Evolutionary conservation across 2,329 filamentous ascomycete genomes (phyloP).

Genomic region (Fusarium sp.): DNA sequence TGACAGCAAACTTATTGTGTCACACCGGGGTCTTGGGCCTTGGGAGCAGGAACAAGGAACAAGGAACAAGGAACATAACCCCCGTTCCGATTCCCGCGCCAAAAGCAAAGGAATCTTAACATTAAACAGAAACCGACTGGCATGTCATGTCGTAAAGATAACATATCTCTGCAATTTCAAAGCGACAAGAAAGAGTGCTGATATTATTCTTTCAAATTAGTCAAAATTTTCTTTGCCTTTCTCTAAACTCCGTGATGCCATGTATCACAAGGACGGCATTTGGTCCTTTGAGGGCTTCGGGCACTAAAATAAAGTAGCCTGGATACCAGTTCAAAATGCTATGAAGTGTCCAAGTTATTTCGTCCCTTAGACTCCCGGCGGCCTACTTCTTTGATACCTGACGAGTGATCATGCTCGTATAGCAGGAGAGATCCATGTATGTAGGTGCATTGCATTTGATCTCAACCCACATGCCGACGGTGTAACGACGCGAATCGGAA

Average conservation of each 20-base stretch:
- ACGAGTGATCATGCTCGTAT: neutral
- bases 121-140: constrained; percentile 15
- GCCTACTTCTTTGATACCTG: neutral
- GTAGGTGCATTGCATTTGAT: constrained; percentile 4
- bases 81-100: constrained; percentile 32
- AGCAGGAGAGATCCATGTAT: neutral
- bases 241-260: neutral
- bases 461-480: constrained; percentile 25
- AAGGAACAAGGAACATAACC: constrained; percentile 18
- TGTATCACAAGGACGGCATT: constrained; percentile 16
- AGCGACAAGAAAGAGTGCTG: constrained; percentile 20
- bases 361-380: neutral
- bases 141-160: constrained; percentile 2
- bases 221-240: neutral
- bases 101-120: constrained; percentile 30
- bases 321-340: neutral
- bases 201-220: constrained; percentile 13
- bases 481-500: constrained; percentile 42
- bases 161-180: constrained; percentile 26
- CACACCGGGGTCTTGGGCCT: constrained; percentile 15
- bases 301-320: neutral
- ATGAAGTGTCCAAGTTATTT: neutral
- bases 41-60: constrained; percentile 16
- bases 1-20: constrained; percentile 27
- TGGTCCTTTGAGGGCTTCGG: constrained; percentile 18